These are phyloP conservation scores for Rhytidiadelphus loreus DNA, from an alignment of 225 moss, liverwort and hornwort species.

Conservation along the genomic window DNA sequence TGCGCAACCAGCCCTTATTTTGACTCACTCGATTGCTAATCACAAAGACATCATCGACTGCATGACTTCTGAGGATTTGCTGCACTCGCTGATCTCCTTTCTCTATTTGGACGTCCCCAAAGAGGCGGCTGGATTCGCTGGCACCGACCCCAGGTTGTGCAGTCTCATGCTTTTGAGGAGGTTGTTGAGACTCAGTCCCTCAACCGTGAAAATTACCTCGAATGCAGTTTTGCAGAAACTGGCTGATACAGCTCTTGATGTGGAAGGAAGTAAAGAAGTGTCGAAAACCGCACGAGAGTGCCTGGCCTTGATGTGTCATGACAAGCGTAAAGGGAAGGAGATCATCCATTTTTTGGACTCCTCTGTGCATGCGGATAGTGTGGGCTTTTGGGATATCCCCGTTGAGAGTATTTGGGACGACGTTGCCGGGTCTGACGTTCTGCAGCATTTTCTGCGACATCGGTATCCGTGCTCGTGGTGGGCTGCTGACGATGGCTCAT, in stretches of 20 bases:
- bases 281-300: constrained; percentile 81
- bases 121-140: constrained; percentile 63
- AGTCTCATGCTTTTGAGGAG: constrained; percentile 85
- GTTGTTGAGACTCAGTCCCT: constrained; percentile 63
- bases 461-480: constrained; percentile 75
- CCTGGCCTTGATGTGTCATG: constrained; percentile 84
- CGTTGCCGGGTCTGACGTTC: constrained; percentile 58
- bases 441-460: constrained; percentile 64
- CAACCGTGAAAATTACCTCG: constrained; percentile 69
- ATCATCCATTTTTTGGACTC: constrained; percentile 52
- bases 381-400: constrained; percentile 84
- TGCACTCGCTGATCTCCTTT: constrained; percentile 60
- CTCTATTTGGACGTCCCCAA: constrained; percentile 61
- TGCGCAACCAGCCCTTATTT: constrained; percentile 72
- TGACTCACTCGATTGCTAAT: constrained; percentile 79
- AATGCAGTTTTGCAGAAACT: constrained; percentile 55
- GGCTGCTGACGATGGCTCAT: constrained; percentile 28
- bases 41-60: constrained; percentile 92
- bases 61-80: constrained; percentile 78
- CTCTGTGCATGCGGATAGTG: constrained; percentile 50
- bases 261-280: constrained; percentile 62
- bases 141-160: constrained; percentile 87
- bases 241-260: constrained; percentile 60
- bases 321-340: constrained; percentile 82
- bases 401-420: constrained; percentile 68